These are phyloP conservation scores for Casaregolazyma lundiana DNA, from an alignment of 1,139 yeast genomes.

Conservation along the genomic window DNA sequence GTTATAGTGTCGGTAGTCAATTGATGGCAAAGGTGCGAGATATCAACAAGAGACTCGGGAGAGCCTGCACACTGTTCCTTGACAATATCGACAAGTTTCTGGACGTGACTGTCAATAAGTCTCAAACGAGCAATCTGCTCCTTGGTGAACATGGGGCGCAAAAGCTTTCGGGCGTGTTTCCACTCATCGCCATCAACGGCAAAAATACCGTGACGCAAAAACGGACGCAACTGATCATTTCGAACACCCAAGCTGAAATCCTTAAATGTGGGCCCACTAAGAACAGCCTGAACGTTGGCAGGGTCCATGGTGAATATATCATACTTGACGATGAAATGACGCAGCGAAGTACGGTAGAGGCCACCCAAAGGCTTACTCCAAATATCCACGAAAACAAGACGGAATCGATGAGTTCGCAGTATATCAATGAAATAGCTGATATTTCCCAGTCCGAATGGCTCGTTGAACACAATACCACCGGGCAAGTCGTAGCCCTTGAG, in stretches of 20 bases:
- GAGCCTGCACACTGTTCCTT: conserved; percentile 10
- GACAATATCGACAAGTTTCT: conserved; percentile 14
- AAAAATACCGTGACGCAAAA: conserved; percentile 56
- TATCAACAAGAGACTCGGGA: conserved; percentile 35
- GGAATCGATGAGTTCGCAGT: conserved; percentile 1
- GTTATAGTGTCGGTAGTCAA: conserved; percentile 57
- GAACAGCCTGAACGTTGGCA: conserved; percentile 11
- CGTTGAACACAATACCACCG: not conserved
- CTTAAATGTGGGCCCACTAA: conserved; percentile 36
- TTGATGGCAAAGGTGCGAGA: conserved; percentile 46
- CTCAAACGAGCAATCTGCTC: conserved; percentile 51
- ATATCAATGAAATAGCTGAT: not conserved
- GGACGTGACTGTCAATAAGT: conserved; percentile 36
- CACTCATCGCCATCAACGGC: conserved; percentile 53
- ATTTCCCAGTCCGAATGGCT: conserved; percentile 5
- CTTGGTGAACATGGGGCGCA: conserved; percentile 55
- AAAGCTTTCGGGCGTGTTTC: conserved; percentile 55
- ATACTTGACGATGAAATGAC: conserved; percentile 6
- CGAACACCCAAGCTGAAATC: conserved; percentile 52
- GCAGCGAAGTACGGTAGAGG: not conserved
- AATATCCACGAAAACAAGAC: not conserved
- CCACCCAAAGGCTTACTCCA: not conserved
- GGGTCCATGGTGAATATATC: conserved; percentile 16
- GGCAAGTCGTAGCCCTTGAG: conserved; percentile 7
- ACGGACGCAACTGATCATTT: conserved; percentile 38